phyloP scores from a whole-genome alignment of 2,329 filamentous ascomycete species.

The Cercospora citrullina region DNA sequence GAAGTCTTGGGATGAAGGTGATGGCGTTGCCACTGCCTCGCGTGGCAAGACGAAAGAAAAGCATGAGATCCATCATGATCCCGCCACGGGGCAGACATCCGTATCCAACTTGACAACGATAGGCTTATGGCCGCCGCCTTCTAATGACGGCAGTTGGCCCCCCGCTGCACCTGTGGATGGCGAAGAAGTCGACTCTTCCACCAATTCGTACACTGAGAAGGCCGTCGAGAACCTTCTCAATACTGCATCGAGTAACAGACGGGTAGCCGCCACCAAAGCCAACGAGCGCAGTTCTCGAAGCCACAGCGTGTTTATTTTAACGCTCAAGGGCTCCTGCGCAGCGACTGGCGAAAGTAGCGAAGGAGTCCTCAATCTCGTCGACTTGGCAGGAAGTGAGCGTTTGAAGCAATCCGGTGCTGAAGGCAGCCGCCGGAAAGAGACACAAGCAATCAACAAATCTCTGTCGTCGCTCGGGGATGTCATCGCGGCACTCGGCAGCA shows the following conservation, averaged over 20 bases:
- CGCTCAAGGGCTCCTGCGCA: constrained; percentile 64
- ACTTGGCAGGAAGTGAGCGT: constrained; percentile 89
- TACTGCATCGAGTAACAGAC: constrained; percentile 80
- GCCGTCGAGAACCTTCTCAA: constrained; percentile 52
- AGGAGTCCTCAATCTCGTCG: constrained; percentile 91
- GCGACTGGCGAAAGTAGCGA: constrained; percentile 82
- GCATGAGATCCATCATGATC: constrained; percentile 86
- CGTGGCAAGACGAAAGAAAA: constrained; percentile 64
- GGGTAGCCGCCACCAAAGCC: constrained; percentile 93
- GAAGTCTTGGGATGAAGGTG: constrained; percentile 59
- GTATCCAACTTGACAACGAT: constrained; percentile 80
- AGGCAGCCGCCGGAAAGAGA: constrained; percentile 86
- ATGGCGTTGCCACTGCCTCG: constrained; percentile 32
- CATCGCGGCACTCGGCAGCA: constrained; percentile 85
- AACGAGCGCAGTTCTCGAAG: constrained; percentile 93
- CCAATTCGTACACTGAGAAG: constrained; percentile 33
- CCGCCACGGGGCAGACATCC: constrained; percentile 74
- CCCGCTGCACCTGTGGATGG: constrained; percentile 26
- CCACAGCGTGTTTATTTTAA: constrained; percentile 93
- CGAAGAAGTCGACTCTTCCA: constrained; percentile 8
- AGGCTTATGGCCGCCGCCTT: constrained; percentile 72
- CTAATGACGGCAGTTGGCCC: constrained; percentile 55
- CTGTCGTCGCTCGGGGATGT: constrained; percentile 91
- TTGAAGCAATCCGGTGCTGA: constrained; percentile 84
- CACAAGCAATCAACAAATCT: constrained; percentile 96